Evolutionary conservation across 2,329 filamentous ascomycete species (phyloP).

Genomic region (Knufia petricola): DNA sequence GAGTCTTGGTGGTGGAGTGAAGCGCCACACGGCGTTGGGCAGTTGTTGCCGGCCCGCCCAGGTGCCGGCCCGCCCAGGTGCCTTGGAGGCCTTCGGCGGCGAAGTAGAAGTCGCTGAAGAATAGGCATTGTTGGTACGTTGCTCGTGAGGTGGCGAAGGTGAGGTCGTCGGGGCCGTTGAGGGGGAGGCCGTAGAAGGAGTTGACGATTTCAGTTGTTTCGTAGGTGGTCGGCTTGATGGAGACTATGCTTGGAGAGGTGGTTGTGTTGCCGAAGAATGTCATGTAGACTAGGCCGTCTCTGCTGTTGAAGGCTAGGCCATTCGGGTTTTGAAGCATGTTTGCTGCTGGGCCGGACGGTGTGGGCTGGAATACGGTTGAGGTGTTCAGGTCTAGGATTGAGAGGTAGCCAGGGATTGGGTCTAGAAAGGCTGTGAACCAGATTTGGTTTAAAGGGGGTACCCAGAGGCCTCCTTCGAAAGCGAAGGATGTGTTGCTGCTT

Average conservation of each 20-base stretch:
- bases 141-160: background rate
- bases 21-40: background rate
- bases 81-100: too few relatives aligned
- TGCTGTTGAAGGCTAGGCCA: too few relatives aligned
- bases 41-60: background rate
- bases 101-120: background rate
- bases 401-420: too few relatives aligned
- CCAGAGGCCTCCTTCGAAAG: too few relatives aligned
- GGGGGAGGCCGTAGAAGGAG: background rate
- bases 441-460: too few relatives aligned
- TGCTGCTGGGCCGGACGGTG: too few relatives aligned
- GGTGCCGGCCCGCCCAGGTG: background rate
- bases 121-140: background rate
- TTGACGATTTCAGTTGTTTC: background rate
- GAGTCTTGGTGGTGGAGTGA: background rate
- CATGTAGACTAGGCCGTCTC: background rate
- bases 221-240: background rate
- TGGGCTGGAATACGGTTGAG: too few relatives aligned
- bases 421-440: too few relatives aligned
- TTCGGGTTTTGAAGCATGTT: too few relatives aligned
- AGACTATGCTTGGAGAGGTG: background rate
- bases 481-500: too few relatives aligned
- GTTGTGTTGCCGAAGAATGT: background rate
- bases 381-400: too few relatives aligned
- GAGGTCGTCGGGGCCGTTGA: background rate